phyloP scores from a whole-genome alignment of 176 grass and related monocot species.

The Dactylis glomerata region DNA sequence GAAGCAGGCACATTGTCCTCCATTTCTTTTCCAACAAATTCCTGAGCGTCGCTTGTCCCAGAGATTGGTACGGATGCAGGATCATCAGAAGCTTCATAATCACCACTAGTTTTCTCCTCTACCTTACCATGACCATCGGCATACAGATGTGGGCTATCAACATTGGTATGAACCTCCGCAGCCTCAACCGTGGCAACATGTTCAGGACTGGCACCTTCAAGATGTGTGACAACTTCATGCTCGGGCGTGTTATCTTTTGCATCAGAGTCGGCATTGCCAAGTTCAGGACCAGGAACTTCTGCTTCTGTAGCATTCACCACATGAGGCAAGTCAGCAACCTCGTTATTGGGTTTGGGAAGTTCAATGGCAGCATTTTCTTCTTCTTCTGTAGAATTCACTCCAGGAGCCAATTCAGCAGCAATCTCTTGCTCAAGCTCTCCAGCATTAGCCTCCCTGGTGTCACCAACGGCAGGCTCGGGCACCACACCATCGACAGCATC shows the following conservation, averaged over 20 bases:
- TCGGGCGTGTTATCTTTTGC: not conserved
- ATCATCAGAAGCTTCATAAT: not conserved
- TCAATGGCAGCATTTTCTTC: not conserved
- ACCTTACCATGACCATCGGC: not conserved
- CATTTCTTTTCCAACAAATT: conserved; percentile 3
- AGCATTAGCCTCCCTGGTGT: not conserved
- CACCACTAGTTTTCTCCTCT: not conserved
- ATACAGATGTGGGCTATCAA: not conserved
- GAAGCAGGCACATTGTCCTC: conserved; percentile 30
- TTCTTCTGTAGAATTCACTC: not conserved
- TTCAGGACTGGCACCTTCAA: not conserved
- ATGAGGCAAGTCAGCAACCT: not conserved
- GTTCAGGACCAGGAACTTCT: not conserved
- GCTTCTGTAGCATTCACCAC: not conserved
- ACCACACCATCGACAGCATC: not conserved
- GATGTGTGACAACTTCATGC: not conserved
- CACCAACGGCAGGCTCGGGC: not conserved
- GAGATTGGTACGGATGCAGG: not conserved
- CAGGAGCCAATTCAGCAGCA: not conserved
- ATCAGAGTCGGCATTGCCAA: not conserved
- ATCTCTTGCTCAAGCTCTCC: not conserved
- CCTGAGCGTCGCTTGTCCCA: not conserved
- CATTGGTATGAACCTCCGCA: not conserved
- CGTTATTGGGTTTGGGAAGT: not conserved
- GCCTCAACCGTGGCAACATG: not conserved